Evolutionary conservation across 495 filamentous ascomycete genomes (phyloP), one percentile per base, ranked within the genome.

Genomic region (Amorphotheca resinae): DNA sequence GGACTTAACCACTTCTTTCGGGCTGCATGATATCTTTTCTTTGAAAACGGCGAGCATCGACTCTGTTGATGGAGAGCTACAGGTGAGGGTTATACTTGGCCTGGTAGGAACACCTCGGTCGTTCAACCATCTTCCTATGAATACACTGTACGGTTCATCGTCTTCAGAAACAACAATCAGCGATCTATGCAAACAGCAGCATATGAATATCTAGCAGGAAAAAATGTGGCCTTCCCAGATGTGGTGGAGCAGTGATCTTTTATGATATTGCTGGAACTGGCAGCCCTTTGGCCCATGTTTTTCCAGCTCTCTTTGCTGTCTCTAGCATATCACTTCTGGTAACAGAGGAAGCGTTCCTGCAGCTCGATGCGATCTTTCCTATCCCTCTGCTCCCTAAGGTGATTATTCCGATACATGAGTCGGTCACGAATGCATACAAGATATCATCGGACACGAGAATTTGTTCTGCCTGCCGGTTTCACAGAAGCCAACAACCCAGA

Each of bases 111-210:
- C 80, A 35, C 77, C 77, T n/a, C n/a, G 9, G 70, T 79, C 2
- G 74, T 77, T 23, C 72, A 80, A 38, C 76, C 80, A 17, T 76
- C 74, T 22, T 74, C 80, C 54, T 70, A 77, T 43, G 73, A 67
- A 26, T 72, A 79, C 48, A 70, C 74, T 23, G 53, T 77, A 22
- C 75, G 76, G 73, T 80, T 80, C 57, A 70, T 80, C 34, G 75
- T 64, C 25, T 80, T 82, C 52, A 59, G 77, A 12, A 82, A 82
- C 42, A 77, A 82, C 77, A 82, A 55, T 70, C 77, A 9, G 75
- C 74, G 16, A 67, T 66, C 44, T 79, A 80, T 64, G 74, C 76
- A 2, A 76, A 76, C 2, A 72, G n/a, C 67, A 42, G 73, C 70
- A 1, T 79, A 82, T 65, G 77, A 76, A 17, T 80, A 77, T 48